These are phyloP conservation scores for Glycine latifolia DNA, from an alignment of 306 rosid genomes.

Conservation along the genomic window DNA sequence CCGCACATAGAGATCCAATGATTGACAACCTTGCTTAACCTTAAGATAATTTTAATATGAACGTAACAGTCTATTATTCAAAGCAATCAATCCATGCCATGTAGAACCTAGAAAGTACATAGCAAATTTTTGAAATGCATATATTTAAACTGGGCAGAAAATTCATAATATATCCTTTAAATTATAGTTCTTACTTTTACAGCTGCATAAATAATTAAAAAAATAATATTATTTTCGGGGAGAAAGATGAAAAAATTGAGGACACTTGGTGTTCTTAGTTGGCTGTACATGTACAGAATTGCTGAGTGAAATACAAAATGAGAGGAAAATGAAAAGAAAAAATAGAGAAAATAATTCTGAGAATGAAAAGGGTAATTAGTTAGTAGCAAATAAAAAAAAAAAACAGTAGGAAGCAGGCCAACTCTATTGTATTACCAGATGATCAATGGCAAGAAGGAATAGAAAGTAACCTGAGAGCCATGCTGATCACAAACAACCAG, in stretches of 20 bases:
- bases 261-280: background rate
- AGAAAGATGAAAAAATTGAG: background rate
- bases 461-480: constrained; percentile 87
- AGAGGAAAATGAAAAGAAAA: background rate
- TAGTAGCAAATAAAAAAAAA: background rate
- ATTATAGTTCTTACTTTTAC: background rate
- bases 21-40: too few species aligned
- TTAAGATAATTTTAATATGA: too few species aligned
- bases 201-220: background rate
- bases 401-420: constrained; percentile 3
- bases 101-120: background rate
- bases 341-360: background rate
- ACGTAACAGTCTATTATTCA: background rate
- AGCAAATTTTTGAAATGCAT: background rate
- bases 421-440: background rate
- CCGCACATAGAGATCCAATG: background rate
- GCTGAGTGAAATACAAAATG: background rate
- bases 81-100: background rate
- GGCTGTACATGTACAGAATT: background rate
- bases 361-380: background rate
- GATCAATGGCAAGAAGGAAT: constrained; percentile 21
- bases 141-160: too few species aligned
- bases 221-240: background rate
- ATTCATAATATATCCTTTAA: background rate
- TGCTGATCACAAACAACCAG: constrained; percentile 95